Evolutionary conservation across 2,329 filamentous ascomycete genomes (phyloP).

Genomic region (Colletotrichum siamense): DNA sequence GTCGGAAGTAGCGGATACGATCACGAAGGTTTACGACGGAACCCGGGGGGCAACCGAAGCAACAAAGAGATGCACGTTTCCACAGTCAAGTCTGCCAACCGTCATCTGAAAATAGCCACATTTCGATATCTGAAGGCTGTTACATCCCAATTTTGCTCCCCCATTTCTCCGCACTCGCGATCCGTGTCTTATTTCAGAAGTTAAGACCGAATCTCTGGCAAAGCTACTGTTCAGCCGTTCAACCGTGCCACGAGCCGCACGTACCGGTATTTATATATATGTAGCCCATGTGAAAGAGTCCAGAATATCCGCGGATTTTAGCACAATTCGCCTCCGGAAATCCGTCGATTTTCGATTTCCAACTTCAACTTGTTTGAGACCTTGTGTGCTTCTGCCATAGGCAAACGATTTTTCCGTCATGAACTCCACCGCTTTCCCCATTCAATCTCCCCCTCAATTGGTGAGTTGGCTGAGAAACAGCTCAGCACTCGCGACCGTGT

Average conservation of each 20-base stretch:
- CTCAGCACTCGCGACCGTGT: neutral
- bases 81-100: neutral
- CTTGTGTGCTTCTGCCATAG: neutral
- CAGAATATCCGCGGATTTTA: neutral
- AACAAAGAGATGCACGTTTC: neutral
- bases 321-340: neutral
- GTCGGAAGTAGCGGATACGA: neutral
- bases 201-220: neutral
- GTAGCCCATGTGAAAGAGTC: neutral
- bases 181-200: neutral
- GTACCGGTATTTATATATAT: neutral
- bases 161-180: neutral
- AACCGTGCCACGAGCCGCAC: neutral
- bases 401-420: neutral
- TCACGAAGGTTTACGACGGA: neutral
- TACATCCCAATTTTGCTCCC: neutral
- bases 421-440: neutral
- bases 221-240: neutral
- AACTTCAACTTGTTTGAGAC: neutral
- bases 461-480: neutral
- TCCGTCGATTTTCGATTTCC: neutral
- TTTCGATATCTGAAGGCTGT: neutral
- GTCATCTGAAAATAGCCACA: neutral
- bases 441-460: neutral
- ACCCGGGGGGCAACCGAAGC: neutral